These are phyloP conservation scores for Populus tremula DNA, from an alignment of 345 rosid genomes.

Conservation along the genomic window DNA sequence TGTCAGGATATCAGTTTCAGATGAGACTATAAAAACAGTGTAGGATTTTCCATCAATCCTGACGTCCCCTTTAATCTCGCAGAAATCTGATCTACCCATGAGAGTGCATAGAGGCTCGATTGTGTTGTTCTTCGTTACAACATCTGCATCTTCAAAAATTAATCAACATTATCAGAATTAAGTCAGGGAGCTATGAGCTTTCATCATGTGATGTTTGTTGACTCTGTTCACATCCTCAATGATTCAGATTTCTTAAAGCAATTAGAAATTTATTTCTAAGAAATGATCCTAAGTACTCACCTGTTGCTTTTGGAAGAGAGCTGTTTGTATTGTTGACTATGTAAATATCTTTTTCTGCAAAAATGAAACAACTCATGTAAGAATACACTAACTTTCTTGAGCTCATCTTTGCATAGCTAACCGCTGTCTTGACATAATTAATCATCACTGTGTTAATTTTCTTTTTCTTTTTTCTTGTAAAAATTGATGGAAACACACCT, in stretches of 20 bases:
- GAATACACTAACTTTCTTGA: not conserved
- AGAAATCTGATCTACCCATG: constrained; percentile 56
- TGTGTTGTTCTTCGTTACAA: constrained; percentile 12
- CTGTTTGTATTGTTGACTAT: constrained; percentile 24
- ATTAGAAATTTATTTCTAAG: not conserved
- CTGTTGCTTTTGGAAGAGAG: constrained; percentile 1
- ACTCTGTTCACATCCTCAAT: not conserved
- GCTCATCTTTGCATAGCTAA: not conserved
- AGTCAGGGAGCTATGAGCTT: not conserved
- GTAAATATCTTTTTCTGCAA: constrained; percentile 4
- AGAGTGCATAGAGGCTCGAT: constrained; percentile 38
- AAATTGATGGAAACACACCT: not conserved
- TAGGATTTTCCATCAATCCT: constrained; percentile 54
- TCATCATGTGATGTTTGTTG: not conserved
- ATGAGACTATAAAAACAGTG: constrained; percentile 35
- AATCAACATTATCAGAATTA: not conserved
- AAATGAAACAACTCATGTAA: not conserved
- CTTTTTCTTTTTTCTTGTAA: not conserved
- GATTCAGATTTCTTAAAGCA: not conserved
- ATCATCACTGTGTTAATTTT: not conserved
- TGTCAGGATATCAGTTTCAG: constrained; percentile 4
- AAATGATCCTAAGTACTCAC: not conserved
- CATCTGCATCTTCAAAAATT: constrained; percentile 8
- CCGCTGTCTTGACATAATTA: not conserved
- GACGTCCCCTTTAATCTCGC: constrained; percentile 52